Conservation (phyloP, 805 yeast genomes). For the Candida odintsovae region DNA sequence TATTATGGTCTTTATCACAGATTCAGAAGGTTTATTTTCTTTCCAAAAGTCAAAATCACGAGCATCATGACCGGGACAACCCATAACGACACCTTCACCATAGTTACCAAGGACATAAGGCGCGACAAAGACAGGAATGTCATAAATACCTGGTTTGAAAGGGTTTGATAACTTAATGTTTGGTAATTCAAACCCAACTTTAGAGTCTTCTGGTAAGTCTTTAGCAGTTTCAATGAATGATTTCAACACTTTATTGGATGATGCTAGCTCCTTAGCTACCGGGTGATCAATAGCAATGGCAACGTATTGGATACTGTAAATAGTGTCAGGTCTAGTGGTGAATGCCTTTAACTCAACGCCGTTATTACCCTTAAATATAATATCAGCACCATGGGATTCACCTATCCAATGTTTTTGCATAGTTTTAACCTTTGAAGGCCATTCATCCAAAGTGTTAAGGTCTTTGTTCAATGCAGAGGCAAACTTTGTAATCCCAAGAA, state of each 20-base stretch:
- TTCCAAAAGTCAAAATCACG: constrained; percentile 83
- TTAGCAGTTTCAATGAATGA: constrained; percentile 39
- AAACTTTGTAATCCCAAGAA: constrained; percentile 79
- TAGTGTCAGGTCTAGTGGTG: constrained; percentile 89
- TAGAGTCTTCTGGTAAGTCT: constrained; percentile 39
- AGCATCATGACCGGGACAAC: constrained; percentile 90
- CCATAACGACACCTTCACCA: constrained; percentile 96
- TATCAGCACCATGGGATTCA: constrained; percentile 71
- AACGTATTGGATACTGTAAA: constrained; percentile 75
- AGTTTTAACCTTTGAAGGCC: constrained; percentile 86
- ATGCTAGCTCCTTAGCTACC: constrained; percentile 36
- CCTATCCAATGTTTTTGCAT: constrained; percentile 98
- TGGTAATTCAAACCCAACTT: constrained; percentile 53
- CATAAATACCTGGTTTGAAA: constrained; percentile 31
- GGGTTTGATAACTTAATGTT: constrained; percentile 53
- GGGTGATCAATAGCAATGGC: constrained; percentile 76
- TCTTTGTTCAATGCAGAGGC: constrained; percentile 67
- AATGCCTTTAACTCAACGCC: constrained; percentile 42
- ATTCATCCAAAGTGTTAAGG: constrained; percentile 50
- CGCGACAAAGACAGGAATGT: constrained; percentile 78
- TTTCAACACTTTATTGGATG: constrained; percentile 34
- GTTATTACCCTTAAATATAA: constrained; percentile 40
- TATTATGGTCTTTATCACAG: constrained; percentile 14
- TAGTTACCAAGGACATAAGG: constrained; percentile 83
- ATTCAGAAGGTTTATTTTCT: constrained; percentile 42